phyloP scores from a whole-genome alignment of 2,329 filamentous ascomycete species.

The Fusarium dimerum region DNA sequence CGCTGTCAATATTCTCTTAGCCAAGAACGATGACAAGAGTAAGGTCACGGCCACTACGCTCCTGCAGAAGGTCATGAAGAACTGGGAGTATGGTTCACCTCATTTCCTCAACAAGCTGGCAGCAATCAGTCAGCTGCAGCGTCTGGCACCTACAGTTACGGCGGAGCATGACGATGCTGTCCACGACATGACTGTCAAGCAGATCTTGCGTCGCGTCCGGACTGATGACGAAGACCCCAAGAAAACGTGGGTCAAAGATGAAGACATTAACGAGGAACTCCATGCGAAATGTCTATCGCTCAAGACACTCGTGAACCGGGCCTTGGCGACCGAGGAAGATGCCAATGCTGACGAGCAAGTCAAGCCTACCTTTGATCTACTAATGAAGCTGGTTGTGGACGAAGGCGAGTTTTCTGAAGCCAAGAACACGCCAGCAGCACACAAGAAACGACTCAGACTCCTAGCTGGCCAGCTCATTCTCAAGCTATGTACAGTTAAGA shows the following conservation, averaged over 20 bases:
- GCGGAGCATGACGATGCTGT: conserved; percentile 76
- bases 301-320: conserved; percentile 81
- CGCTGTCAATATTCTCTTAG: conserved; percentile 86
- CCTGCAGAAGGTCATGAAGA: conserved; percentile 71
- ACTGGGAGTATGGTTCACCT: conserved; percentile 70
- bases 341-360: conserved; percentile 60
- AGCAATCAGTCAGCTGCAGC: conserved; percentile 71
- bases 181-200: conserved; percentile 72
- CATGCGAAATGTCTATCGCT: conserved; percentile 82
- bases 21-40: conserved; percentile 70
- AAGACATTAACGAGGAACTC: conserved; percentile 75
- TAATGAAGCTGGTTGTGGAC: conserved; percentile 73
- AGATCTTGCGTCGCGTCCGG: conserved; percentile 72
- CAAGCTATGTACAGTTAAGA: conserved; percentile 78
- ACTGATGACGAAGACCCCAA: conserved; percentile 58
- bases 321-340: conserved; percentile 61
- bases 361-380: conserved; percentile 71
- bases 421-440: conserved; percentile 72
- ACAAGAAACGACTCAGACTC: conserved; percentile 80
- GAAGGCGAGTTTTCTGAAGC: conserved; percentile 80
- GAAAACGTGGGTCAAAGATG: conserved; percentile 67
- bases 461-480: conserved; percentile 77
- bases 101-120: conserved; percentile 77
- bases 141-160: conserved; percentile 72
- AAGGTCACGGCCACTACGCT: conserved; percentile 84